Base-by-base conservation (phyloP, 768 basidiomycete genomes). In the Auricularia sp. region DNA sequence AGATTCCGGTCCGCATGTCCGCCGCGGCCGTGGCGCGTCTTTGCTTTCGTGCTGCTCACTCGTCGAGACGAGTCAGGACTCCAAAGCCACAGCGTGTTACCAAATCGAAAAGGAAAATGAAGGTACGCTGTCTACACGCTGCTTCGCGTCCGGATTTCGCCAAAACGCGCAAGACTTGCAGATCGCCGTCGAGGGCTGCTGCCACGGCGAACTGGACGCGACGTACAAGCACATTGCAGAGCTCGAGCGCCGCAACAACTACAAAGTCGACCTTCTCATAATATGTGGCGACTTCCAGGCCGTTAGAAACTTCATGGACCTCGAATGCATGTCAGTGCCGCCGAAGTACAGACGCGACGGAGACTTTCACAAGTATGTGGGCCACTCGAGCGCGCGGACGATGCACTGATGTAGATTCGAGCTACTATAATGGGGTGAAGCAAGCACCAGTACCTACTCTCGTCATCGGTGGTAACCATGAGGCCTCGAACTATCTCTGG, bases 231-330 rank as follows among this genome's bases (percentile, higher is more conserved):
- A 87, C 39, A 83, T 98, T 63, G 76, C 74, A 3, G 69, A 76
- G 12, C 82, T 93, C 36, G 90, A 97, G 71, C 67, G 71, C 1
- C 75, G 75, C 66, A 81, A 90, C 69, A 73, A 77, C 12, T 87
- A 86, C 74, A 86, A 83, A 64, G 83, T 97, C 63, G 91, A 96
- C 70, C 77, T 94, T 1, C 82, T 99, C 14, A 82, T 99, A 47
- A 87, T 98, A 35, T 98, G 96, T 65, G 97, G 97, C 12, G 97
- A 99, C 76, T 98, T 99, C 70, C 86, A 97, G 75, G 95, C 97
- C 18, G 80, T 97, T 60, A 81, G 97, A 35, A 95, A 97, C 69
- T 78, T 82, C 65, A 78, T 84, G 64, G 96, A 99, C 76, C 80
- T 97, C 53, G 83, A 88, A 70, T 90, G 87, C 67, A 91, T 99